Evolutionary conservation across 2,329 filamentous ascomycete genomes (phyloP), one percentile per base, ranked within the genome.

Genomic region (Fusarium odoratissimum): DNA sequence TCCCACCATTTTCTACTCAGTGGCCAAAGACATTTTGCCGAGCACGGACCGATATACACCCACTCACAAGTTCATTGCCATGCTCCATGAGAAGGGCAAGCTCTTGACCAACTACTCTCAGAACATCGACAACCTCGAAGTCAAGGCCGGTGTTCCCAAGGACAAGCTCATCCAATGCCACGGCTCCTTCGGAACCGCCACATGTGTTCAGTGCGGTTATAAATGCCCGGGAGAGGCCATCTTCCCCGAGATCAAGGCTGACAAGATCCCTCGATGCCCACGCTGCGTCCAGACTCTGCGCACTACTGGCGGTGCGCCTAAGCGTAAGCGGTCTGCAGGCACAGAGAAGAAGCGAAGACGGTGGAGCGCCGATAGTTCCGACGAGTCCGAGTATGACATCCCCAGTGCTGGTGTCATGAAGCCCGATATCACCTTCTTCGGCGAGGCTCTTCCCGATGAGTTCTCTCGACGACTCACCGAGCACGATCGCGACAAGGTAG

Each of bases 371-470:
- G 83, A 80, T 72, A 82, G 83, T 67, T 82, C 79, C 48, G 83
- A 86, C 19, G 85, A 87, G 59, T 83, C 84, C 33, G 84, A 86
- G 44, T 86, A 84, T 71, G 82, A 84, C 69, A 89, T 93, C 42
- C 90, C 91, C 5, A 86, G 88, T 52, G 89, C 91, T 5, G 94
- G 93, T 63, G 91, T 97, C 79, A 97, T 97, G 94, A 97, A 93
- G 87, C 96, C 96, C 13, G 95, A 98, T 83, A 98, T 99, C 79
- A 98, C 94, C 51, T 98, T 99, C 85, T 98, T 98, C 78, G 95
- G 95, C 75, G 96, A 99, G 83, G 88, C 91, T 56, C 91, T 99
- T 2, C 95, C 95, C 0, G 91, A 93, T 75, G 89, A 90, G 74
- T 99, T 99, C 82, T 93, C 92, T 64, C 86, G 90, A 55, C 92